These are phyloP conservation scores for Nepenthes mirabilis DNA, from an alignment of 148 eudicot genomes.

Conservation along the genomic window DNA sequence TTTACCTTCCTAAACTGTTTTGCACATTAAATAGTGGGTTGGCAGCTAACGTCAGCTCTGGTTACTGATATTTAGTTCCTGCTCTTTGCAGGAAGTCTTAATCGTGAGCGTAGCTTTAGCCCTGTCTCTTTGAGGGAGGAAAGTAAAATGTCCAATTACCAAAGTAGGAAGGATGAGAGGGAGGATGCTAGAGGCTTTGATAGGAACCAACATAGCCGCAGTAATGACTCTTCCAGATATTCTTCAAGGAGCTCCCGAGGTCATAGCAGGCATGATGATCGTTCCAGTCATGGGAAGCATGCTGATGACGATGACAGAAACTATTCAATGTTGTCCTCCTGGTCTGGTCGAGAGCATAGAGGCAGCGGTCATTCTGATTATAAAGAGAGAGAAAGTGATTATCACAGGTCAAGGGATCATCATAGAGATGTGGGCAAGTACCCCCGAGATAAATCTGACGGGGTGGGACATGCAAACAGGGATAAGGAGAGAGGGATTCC, in stretches of 20 bases:
- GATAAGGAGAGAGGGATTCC: conserved; percentile 12
- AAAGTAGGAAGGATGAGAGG: conserved; percentile 33
- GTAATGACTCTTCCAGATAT: conserved; percentile 36
- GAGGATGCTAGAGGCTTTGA: conserved; percentile 31
- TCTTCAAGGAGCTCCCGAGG: conserved; percentile 33
- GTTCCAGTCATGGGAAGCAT: conserved; percentile 32
- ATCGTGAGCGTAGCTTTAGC: conserved; percentile 25
- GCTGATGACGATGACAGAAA: conserved; percentile 45
- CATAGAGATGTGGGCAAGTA: conserved; percentile 37
- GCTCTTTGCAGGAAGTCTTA: conserved; percentile 36
- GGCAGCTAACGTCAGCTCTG: not conserved
- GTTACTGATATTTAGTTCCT: not conserved
- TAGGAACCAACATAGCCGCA: conserved; percentile 27
- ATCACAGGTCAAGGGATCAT: conserved; percentile 44
- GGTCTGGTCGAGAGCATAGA: conserved; percentile 36
- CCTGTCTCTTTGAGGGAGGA: conserved; percentile 26
- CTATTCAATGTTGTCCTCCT: conserved; percentile 36
- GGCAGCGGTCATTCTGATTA: conserved; percentile 19
- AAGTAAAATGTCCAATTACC: conserved; percentile 20
- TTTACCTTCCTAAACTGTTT: conserved; percentile 5
- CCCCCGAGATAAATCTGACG: conserved; percentile 44
- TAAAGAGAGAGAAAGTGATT: conserved; percentile 35
- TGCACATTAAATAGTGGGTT: not conserved
- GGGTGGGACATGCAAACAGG: conserved; percentile 27
- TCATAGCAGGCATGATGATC: conserved; percentile 41